Conservation (phyloP, 768 basidiomycete species). For the Tulasnella calospora region DNA sequence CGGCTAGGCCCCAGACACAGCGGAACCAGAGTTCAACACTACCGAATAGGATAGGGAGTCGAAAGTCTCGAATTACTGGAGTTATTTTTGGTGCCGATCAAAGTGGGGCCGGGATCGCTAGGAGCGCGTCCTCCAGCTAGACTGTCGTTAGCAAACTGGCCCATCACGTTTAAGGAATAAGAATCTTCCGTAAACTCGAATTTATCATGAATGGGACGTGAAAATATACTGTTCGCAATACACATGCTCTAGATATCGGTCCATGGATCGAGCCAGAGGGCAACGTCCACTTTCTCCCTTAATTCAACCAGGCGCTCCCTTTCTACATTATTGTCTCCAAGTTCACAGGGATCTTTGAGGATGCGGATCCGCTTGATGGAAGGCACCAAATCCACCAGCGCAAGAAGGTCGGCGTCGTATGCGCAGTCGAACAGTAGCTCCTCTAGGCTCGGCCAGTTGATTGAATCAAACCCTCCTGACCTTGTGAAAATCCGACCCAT, state of each 20-base stretch:
- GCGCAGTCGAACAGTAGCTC: neutral
- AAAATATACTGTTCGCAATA: neutral
- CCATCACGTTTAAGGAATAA: too few species aligned
- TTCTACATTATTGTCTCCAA: neutral
- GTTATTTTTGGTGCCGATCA: too few species aligned
- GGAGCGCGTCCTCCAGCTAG: too few species aligned
- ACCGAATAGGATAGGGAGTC: too few species aligned
- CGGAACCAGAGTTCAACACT: too few species aligned
- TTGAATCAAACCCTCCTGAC: neutral
- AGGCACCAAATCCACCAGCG: neutral
- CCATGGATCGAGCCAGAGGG: neutral
- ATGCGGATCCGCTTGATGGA: neutral
- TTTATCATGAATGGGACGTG: too few species aligned
- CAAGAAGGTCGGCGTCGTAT: neutral
- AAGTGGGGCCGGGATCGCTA: too few species aligned
- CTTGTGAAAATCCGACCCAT: neutral
- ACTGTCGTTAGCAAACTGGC: too few species aligned
- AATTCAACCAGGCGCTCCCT: neutral
- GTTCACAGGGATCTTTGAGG: neutral
- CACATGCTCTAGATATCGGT: neutral
- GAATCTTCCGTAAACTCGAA: too few species aligned
- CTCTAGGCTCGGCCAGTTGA: neutral
- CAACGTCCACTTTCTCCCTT: neutral
- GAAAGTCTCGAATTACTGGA: too few species aligned
- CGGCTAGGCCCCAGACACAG: too few species aligned